phyloP scores from a whole-genome alignment of 2,329 filamentous ascomycete genomes.

The Aspergillus quadrilineatus region DNA sequence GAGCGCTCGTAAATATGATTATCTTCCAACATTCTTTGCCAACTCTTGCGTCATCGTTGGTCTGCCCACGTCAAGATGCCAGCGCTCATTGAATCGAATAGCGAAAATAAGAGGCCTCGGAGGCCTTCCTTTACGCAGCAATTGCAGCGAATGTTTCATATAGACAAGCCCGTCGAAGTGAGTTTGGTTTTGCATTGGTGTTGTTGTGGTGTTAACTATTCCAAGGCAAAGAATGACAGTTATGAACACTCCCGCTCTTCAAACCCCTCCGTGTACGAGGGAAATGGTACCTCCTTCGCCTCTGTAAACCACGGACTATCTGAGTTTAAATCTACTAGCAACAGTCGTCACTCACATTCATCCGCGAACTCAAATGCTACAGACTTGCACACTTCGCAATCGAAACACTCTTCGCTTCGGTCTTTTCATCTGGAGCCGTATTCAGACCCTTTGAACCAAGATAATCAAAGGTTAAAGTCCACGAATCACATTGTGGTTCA shows the following conservation, averaged over 20 bases:
- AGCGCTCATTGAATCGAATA: constrained; percentile 9
- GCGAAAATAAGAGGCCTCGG: constrained; percentile 16
- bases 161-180: constrained; percentile 20
- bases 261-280: not conserved
- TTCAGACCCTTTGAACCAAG: constrained; percentile 2
- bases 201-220: not conserved
- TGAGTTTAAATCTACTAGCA: not conserved
- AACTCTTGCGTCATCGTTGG: not conserved
- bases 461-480: not conserved
- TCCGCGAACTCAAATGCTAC: constrained; percentile 1
- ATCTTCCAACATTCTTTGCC: not conserved
- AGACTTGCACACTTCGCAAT: not conserved
- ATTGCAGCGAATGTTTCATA: constrained; percentile 23
- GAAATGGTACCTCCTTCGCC: not conserved
- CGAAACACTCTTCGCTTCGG: constrained; percentile 5
- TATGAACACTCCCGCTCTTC: too few species aligned
- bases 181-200: constrained; percentile 2
- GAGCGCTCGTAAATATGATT: not conserved
- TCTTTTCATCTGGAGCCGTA: not conserved
- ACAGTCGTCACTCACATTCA: not conserved
- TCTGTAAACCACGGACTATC: not conserved
- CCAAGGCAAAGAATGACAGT: too few species aligned
- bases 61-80: constrained; percentile 7
- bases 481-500: constrained; percentile 14
- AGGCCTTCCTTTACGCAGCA: constrained; percentile 25